Conservation (phyloP, 1,284 basidiomycete species). For the Moniliella sp. region DNA sequence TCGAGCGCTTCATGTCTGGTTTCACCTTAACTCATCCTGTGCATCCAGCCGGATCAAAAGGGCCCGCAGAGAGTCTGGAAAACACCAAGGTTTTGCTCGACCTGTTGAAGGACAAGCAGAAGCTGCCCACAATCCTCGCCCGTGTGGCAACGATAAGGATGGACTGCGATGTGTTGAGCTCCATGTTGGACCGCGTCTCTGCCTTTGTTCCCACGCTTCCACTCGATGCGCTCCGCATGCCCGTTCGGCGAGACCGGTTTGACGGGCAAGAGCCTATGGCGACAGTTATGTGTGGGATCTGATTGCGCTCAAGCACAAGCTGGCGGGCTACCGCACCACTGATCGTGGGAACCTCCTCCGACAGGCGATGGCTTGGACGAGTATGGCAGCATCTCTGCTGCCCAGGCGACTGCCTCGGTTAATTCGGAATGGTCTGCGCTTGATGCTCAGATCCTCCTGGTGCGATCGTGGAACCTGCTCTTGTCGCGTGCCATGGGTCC, state of each 20-base stretch:
- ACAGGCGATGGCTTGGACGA: too few relatives aligned
- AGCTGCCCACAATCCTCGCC: too few relatives aligned
- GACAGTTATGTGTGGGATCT: constrained; percentile 50
- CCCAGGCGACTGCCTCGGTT: constrained; percentile 41
- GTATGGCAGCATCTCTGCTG: constrained; percentile 13
- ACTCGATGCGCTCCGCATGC: constrained; percentile 41
- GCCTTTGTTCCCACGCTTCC: too few relatives aligned
- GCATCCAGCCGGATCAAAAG: too few relatives aligned
- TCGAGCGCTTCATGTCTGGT: too few relatives aligned
- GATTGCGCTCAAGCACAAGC: constrained; percentile 15
- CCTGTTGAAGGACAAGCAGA: too few relatives aligned
- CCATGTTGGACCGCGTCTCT: too few relatives aligned
- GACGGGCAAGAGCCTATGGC: constrained; percentile 47
- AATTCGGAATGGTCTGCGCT: constrained; percentile 66
- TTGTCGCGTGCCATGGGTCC: constrained; percentile 15
- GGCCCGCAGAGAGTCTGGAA: too few relatives aligned
- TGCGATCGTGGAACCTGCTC: constrained; percentile 57
- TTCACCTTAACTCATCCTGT: too few relatives aligned
- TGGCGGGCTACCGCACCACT: constrained; percentile 17
- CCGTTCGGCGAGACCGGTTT: constrained; percentile 43
- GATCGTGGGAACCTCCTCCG: constrained; percentile 27
- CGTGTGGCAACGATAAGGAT: too few relatives aligned
- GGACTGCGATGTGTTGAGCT: too few relatives aligned
- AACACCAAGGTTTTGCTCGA: too few relatives aligned
- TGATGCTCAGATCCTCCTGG: constrained; percentile 52